Conservation (phyloP, 2,329 filamentous ascomycete species). For the Penicillium decumbens region DNA sequence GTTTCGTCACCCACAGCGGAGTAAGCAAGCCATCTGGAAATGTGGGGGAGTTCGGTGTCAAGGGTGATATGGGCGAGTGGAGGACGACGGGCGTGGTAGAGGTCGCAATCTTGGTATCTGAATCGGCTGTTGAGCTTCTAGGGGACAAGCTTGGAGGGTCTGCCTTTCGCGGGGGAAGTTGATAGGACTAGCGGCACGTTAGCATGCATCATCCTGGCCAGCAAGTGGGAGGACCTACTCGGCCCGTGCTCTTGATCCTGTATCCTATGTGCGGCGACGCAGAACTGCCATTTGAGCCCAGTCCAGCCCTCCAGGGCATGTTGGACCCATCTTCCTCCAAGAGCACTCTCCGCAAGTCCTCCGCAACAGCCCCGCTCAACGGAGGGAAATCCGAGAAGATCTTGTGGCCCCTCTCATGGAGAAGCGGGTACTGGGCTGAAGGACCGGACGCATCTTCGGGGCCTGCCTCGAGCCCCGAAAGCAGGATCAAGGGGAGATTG, state of each 20-base stretch:
- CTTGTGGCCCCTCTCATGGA: constrained; percentile 55
- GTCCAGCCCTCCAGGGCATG: constrained; percentile 63
- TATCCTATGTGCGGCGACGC: constrained; percentile 50
- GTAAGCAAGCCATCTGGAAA: constrained; percentile 89
- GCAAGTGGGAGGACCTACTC: constrained; percentile 58
- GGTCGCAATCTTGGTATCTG: constrained; percentile 31
- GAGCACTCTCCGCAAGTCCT: constrained; percentile 63
- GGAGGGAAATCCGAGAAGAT: constrained; percentile 68
- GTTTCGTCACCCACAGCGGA: constrained; percentile 78
- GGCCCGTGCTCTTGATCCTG: constrained; percentile 68
- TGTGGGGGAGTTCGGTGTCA: constrained; percentile 74
- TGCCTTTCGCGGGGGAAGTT: constrained; percentile 59
- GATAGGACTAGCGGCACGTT: constrained; percentile 43
- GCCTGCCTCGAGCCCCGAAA: constrained; percentile 64
- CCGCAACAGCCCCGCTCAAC: constrained; percentile 61
- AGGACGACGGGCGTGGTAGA: constrained; percentile 54
- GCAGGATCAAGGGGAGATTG: constrained; percentile 77
- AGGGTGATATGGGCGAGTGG: constrained; percentile 86
- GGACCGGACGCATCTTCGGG: constrained; percentile 31
- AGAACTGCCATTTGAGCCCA: constrained; percentile 46
- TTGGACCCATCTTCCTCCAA: constrained; percentile 59
- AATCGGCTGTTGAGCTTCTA: constrained; percentile 48
- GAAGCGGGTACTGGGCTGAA: constrained; percentile 45
- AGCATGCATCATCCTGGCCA: constrained; percentile 9
- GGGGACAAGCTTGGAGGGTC: constrained; percentile 52